Conservation (phyloP, 805 yeast species). For the Yarrowia porcina region DNA sequence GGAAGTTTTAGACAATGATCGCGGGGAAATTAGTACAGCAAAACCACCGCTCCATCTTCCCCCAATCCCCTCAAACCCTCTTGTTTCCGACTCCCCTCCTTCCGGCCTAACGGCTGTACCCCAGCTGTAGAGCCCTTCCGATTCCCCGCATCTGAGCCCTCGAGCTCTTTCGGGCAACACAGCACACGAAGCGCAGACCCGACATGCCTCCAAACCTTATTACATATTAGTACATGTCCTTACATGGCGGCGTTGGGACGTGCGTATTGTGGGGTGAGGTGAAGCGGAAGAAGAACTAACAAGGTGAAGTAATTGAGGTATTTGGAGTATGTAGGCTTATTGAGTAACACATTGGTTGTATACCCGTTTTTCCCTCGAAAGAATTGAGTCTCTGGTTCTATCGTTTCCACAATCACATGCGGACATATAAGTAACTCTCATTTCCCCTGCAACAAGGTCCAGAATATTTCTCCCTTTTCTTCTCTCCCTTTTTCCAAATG, state of each 20-base stretch:
- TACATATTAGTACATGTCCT: slow-evolving; percentile 25
- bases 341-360: no score
- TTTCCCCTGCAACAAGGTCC: slow-evolving; percentile 6
- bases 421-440: not conserved
- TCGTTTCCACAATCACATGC: slow-evolving; percentile 18
- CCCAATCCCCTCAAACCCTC: not conserved
- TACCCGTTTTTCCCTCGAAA: no score
- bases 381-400: no score
- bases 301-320: not conserved
- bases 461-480: slow-evolving; percentile 12
- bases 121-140: slow-evolving; percentile 7
- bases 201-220: slow-evolving; percentile 4
- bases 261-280: not conserved
- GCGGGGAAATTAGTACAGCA: no score
- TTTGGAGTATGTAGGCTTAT: no score
- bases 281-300: no score
- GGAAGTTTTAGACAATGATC: not conserved
- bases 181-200: slow-evolving; percentile 14
- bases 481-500: not conserved
- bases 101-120: slow-evolving; percentile 25
- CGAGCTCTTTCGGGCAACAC: slow-evolving; percentile 8
- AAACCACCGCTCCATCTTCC: no score
- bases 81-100: not conserved
- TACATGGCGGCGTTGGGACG: slow-evolving; percentile 12
- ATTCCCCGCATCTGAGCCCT: slow-evolving; percentile 24